Conservation (phyloP, 2,329 filamentous ascomycete genomes). For the Elsinoe fawcettii region DNA sequence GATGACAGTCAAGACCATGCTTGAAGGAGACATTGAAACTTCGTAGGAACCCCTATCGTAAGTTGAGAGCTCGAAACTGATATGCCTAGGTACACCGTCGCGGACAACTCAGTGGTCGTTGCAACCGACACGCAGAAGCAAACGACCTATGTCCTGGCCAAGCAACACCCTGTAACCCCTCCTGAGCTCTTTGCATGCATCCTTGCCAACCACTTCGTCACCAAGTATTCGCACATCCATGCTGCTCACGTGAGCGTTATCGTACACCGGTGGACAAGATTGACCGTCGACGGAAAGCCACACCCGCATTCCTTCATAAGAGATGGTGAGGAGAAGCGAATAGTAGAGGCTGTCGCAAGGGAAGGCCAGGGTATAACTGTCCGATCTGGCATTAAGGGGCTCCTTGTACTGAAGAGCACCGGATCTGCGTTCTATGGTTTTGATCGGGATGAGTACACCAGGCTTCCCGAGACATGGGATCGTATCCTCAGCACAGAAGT, state of each 20-base stretch:
- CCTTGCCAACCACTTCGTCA: constrained; percentile 80
- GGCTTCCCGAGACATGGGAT: constrained; percentile 83
- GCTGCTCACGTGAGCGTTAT: constrained; percentile 72
- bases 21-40: constrained; percentile 85
- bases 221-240: constrained; percentile 81
- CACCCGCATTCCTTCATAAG: constrained; percentile 94
- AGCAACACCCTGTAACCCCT: constrained; percentile 83
- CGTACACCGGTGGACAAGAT: constrained; percentile 85
- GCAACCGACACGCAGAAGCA: constrained; percentile 99
- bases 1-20: constrained; percentile 86
- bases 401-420: constrained; percentile 92
- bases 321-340: constrained; percentile 80
- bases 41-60: constrained; percentile 45
- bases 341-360: constrained; percentile 66
- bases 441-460: constrained; percentile 87
- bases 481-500: constrained; percentile 92
- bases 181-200: constrained; percentile 86
- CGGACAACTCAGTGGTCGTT: constrained; percentile 91
- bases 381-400: constrained; percentile 67
- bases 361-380: constrained; percentile 63
- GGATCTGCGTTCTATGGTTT: constrained; percentile 95
- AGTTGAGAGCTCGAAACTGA: neutral
- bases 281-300: constrained; percentile 76
- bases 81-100: constrained; percentile 67
- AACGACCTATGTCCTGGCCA: constrained; percentile 80